phyloP scores from a whole-genome alignment of 2,329 filamentous ascomycete species.

The Blastomyces silverae region DNA sequence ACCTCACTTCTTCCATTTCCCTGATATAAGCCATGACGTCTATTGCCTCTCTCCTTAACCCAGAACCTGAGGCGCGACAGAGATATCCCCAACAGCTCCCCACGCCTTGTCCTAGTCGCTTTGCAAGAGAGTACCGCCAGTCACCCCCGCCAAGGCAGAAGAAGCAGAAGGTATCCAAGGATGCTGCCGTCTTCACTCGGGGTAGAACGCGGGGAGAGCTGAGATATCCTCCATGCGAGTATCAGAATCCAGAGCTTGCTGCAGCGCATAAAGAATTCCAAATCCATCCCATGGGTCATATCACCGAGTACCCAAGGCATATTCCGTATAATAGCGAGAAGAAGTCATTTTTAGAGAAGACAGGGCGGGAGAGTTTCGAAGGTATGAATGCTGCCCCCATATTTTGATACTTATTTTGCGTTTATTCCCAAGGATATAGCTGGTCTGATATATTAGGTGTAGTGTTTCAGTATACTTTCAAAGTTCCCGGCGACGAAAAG shows the following conservation, averaged over 20 bases:
- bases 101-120: conserved; percentile 39
- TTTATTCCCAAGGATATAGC: not conserved
- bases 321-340: conserved; percentile 95
- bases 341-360: conserved; percentile 79
- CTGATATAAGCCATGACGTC: conserved; percentile 50
- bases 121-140: conserved; percentile 36
- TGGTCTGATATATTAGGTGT: conserved; percentile 41
- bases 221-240: conserved; percentile 68
- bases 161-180: conserved; percentile 57
- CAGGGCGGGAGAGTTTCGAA: conserved; percentile 62
- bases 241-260: conserved; percentile 52
- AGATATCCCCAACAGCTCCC: conserved; percentile 28
- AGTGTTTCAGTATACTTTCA: conserved; percentile 84
- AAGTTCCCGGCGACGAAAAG: conserved; percentile 57
- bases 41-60: conserved; percentile 61
- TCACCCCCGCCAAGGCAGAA: conserved; percentile 27
- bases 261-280: conserved; percentile 57
- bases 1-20: not conserved
- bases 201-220: conserved; percentile 59
- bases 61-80: conserved; percentile 41
- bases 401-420: conserved; percentile 19
- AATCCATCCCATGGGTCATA: conserved; percentile 58
- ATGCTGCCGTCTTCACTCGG: conserved; percentile 56
- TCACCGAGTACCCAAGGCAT: conserved; percentile 58
- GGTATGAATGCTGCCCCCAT: not conserved